These are phyloP conservation scores for Durotheca rogersii DNA, from an alignment of 495 filamentous ascomycete species.

Conservation along the genomic window DNA sequence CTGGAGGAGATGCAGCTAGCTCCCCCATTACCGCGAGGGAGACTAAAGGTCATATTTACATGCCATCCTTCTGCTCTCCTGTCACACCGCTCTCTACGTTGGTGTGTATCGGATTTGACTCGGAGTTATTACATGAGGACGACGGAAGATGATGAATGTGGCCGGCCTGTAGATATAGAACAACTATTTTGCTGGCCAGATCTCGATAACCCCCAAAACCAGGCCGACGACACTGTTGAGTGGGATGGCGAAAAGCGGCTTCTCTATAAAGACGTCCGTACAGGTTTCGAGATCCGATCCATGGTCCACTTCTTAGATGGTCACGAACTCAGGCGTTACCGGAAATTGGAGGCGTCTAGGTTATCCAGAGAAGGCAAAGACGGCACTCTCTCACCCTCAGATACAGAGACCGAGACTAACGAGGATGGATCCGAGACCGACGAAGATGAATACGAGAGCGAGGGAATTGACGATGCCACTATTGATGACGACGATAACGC, in stretches of 20 bases:
- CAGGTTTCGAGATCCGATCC: slow-evolving; percentile 26
- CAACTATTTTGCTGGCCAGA: slow-evolving; percentile 43
- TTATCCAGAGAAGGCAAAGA: no score
- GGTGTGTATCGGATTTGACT: slow-evolving; percentile 31
- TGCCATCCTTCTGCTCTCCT: not conserved
- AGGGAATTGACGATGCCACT: slow-evolving; percentile 30
- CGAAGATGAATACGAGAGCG: slow-evolving; percentile 29
- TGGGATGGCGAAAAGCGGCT: not conserved
- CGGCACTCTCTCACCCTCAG: no score
- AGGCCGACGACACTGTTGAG: slow-evolving; percentile 6
- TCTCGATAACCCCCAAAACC: slow-evolving; percentile 10
- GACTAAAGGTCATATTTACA: slow-evolving; percentile 23
- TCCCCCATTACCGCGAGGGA: not conserved
- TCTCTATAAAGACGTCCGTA: no score
- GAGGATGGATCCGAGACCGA: slow-evolving; percentile 8
- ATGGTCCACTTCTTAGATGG: slow-evolving; percentile 29
- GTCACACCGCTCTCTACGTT: slow-evolving; percentile 9
- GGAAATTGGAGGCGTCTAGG: not conserved
- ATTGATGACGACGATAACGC: slow-evolving; percentile 11
- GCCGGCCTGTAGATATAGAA: slow-evolving; percentile 11
- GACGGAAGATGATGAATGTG: slow-evolving; percentile 17
- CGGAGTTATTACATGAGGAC: slow-evolving; percentile 18
- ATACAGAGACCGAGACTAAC: no score
- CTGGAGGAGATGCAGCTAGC: not conserved
- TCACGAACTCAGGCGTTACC: slow-evolving; percentile 4